These are phyloP conservation scores for Chlamydomonas sphaeroides DNA, from an alignment of 139 green algal species.

Conservation along the genomic window DNA sequence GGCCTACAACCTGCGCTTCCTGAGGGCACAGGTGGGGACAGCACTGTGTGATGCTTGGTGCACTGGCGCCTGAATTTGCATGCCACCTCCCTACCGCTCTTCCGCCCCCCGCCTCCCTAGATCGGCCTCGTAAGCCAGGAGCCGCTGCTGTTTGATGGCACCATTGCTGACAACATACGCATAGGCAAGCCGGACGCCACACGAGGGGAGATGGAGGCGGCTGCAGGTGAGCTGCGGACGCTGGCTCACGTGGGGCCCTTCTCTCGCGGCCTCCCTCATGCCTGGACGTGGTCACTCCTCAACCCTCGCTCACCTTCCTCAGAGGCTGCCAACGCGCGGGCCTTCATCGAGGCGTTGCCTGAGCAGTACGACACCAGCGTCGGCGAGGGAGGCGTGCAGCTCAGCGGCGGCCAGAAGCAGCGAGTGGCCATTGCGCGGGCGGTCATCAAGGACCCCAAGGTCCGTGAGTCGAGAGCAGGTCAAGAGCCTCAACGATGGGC, in stretches of 20 bases:
- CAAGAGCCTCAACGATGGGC: too few relatives aligned
- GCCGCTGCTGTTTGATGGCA: too few relatives aligned
- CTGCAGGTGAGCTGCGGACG: constrained; percentile 50
- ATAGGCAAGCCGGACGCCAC: constrained; percentile 62
- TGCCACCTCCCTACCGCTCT: too few relatives aligned
- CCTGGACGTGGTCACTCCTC: too few relatives aligned
- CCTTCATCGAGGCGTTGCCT: constrained; percentile 83
- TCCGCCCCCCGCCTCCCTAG: too few relatives aligned
- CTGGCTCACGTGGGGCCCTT: too few relatives aligned
- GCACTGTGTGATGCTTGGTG: too few relatives aligned
- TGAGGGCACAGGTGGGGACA: constrained; percentile 56
- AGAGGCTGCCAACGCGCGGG: constrained; percentile 76
- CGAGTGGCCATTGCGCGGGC: constrained; percentile 83
- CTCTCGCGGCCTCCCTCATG: too few relatives aligned
- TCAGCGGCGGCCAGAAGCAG: constrained; percentile 82
- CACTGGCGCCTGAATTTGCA: too few relatives aligned
- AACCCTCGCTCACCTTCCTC: too few relatives aligned
- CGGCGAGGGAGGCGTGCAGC: constrained; percentile 66
- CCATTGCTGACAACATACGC: constrained; percentile 95
- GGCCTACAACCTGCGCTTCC: constrained; percentile 81
- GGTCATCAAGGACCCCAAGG: constrained; percentile 61
- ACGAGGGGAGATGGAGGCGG: constrained; percentile 72
- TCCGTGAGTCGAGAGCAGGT: too few relatives aligned
- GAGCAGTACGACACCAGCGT: constrained; percentile 60
- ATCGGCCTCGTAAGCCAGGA: too few relatives aligned